A percentile compares a stretch with the other conserved stretches of the same genome.
Conservation (phyloP, 108 stramenopile genomes). For the Bacterosira constricta region DNA sequence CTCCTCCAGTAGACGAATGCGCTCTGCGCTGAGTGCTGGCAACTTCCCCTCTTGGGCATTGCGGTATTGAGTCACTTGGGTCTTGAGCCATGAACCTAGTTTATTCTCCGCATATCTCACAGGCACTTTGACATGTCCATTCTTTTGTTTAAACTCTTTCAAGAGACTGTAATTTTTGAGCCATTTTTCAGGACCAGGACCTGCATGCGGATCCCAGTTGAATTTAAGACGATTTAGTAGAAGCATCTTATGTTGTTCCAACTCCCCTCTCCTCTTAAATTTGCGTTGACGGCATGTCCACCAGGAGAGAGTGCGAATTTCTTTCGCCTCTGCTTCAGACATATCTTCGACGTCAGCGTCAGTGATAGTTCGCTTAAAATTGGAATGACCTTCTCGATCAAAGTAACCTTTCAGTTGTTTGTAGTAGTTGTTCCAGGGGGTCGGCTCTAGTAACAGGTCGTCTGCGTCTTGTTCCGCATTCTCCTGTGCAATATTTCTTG, state of each 20-base stretch:
- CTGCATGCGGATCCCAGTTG: conserved; percentile 43
- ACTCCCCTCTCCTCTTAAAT: conserved; percentile 33
- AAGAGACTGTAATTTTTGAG: conserved; percentile 25
- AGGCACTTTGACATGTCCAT: conserved; percentile 45
- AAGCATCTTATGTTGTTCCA: conserved; percentile 35
- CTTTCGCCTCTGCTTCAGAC: conserved; percentile 26
- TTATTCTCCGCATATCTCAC: conserved; percentile 25
- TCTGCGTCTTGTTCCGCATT: conserved; percentile 26
- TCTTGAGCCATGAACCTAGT: conserved; percentile 43
- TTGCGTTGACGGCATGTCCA: conserved; percentile 47
- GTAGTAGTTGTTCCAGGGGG: conserved; percentile 42
- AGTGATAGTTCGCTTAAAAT: conserved; percentile 41
- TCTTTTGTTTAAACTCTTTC: conserved; percentile 27
- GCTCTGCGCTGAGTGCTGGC: conserved; percentile 30
- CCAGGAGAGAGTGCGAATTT: conserved; percentile 32
- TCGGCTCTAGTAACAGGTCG: conserved; percentile 34
- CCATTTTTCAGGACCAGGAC: conserved; percentile 47
- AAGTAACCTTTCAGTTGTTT: conserved; percentile 18
- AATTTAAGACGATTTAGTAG: conserved; percentile 27
- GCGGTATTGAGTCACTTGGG: conserved; percentile 44
- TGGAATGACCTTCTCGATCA: conserved; percentile 41
- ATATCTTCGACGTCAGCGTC: conserved; percentile 25
- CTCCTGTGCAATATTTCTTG: conserved; percentile 2
- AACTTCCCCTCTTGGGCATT: conserved; percentile 27
- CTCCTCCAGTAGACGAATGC: conserved; percentile 35